Conservation (phyloP, 805 yeast genomes). For the Zygoascus bituminiphila region DNA sequence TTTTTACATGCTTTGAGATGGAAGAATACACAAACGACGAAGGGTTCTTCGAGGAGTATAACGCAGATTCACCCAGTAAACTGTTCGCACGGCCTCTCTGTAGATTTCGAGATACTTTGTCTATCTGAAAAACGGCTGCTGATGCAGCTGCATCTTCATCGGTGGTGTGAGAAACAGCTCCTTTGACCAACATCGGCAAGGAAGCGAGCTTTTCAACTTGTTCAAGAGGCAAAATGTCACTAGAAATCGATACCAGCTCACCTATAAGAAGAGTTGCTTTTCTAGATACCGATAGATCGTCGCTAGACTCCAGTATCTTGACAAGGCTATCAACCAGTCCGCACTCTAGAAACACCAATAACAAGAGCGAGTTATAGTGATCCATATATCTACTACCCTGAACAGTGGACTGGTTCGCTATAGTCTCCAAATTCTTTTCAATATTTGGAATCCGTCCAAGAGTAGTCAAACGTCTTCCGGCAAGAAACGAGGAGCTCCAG, state of each 20-base stretch:
- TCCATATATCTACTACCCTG: slow-evolving; percentile 29
- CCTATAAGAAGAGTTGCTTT: slow-evolving; percentile 61
- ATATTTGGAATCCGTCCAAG: slow-evolving; percentile 23
- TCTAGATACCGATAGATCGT: slow-evolving; percentile 39
- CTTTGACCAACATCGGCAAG: slow-evolving; percentile 21
- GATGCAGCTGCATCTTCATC: slow-evolving; percentile 24
- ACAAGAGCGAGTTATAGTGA: slow-evolving; percentile 59
- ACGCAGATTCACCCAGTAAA: neutral
- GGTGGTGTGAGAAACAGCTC: slow-evolving; percentile 18
- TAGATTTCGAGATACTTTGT: slow-evolving; percentile 24
- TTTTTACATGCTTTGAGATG: slow-evolving; percentile 17
- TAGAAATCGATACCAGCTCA: slow-evolving; percentile 49
- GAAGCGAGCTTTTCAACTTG: slow-evolving; percentile 24
- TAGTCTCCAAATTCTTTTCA: slow-evolving; percentile 28
- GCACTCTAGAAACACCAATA: slow-evolving; percentile 47
- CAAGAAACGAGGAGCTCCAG: slow-evolving; percentile 36
- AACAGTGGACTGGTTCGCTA: slow-evolving; percentile 2
- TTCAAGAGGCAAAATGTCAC: slow-evolving; percentile 46
- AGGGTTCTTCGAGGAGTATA: neutral
- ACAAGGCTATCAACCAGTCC: slow-evolving; percentile 45
- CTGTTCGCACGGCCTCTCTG: slow-evolving; percentile 11
- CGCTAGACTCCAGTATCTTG: slow-evolving; percentile 34
- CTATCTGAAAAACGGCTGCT: slow-evolving; percentile 41
- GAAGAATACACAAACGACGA: neutral
- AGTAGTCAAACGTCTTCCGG: slow-evolving; percentile 23